A percentile compares a stretch with the other conserved stretches of the same genome.
Conservation (phyloP, 2,329 filamentous ascomycete genomes). For the Fusarium lateritium region DNA sequence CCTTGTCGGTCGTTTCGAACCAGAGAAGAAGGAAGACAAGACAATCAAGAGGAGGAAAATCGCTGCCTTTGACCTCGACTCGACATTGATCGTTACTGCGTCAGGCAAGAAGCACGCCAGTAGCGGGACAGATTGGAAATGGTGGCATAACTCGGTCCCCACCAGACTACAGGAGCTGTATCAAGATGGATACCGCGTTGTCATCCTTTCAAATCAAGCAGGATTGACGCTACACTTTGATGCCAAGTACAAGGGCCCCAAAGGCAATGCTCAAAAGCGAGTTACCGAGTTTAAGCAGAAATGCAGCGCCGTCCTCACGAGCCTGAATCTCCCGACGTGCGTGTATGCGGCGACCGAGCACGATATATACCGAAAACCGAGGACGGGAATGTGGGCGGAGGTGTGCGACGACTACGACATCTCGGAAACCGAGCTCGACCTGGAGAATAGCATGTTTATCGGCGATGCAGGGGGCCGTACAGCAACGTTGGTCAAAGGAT, state of each 20-base stretch:
- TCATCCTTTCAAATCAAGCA: conserved; percentile 91
- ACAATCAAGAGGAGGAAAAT: conserved; percentile 66
- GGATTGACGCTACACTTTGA: conserved; percentile 82
- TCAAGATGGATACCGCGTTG: conserved; percentile 78
- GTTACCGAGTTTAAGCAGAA: conserved; percentile 88
- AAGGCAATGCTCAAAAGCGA: conserved; percentile 72
- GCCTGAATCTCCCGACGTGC: conserved; percentile 81
- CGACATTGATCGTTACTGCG: conserved; percentile 84
- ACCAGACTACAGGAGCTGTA: conserved; percentile 76
- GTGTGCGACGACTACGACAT: conserved; percentile 72
- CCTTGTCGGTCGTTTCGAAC: conserved; percentile 80
- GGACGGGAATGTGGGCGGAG: conserved; percentile 88
- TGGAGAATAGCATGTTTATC: conserved; percentile 83
- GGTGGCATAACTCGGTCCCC: conserved; percentile 86
- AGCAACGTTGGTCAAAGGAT: conserved; percentile 53
- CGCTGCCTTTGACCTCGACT: conserved; percentile 85
- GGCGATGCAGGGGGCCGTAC: conserved; percentile 84
- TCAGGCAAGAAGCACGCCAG: conserved; percentile 85
- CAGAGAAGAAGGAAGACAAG: conserved; percentile 57
- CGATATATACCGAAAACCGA: conserved; percentile 89
- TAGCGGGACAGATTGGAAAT: conserved; percentile 88
- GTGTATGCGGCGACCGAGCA: conserved; percentile 89
- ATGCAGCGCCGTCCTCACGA: conserved; percentile 75
- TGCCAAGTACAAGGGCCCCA: conserved; percentile 75
- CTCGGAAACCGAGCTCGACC: conserved; percentile 72